phyloP scores from a whole-genome alignment of 495 filamentous ascomycete genomes.

The Chaetomium cochliodes region DNA sequence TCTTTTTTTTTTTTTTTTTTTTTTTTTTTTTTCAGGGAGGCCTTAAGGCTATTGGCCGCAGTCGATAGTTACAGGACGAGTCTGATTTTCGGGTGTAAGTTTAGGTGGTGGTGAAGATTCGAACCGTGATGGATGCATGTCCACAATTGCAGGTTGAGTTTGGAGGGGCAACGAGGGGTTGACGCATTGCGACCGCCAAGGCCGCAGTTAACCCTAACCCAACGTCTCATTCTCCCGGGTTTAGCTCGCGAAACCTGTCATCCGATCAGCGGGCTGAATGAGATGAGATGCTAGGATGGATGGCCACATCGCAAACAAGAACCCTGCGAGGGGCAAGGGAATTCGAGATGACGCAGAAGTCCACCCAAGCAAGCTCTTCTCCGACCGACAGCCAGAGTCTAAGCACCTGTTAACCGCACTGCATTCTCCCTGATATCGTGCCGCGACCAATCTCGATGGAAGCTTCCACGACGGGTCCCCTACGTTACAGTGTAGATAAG shows the following conservation, averaged over 20 bases:
- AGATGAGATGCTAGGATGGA: background rate
- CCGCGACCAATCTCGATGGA: too few relatives aligned
- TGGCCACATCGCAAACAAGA: background rate
- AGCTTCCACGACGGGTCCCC: too few relatives aligned
- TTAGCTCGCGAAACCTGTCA: background rate
- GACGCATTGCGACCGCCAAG: background rate
- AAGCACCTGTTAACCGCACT: too few relatives aligned
- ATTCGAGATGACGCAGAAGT: background rate
- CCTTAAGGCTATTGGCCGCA: background rate
- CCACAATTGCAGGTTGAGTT: background rate
- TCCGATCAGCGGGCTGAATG: background rate
- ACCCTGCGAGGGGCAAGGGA: background rate
- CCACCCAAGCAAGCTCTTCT: too few relatives aligned
- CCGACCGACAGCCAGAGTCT: too few relatives aligned
- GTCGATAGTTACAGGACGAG: background rate
- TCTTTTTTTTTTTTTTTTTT: background rate
- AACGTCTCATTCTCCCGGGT: background rate
- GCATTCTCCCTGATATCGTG: too few relatives aligned
- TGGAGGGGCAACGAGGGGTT: slow-evolving; percentile 10
- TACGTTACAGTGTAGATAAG: background rate
- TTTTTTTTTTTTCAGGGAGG: background rate
- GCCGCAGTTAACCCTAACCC: background rate
- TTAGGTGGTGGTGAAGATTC: background rate
- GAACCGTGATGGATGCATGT: background rate
- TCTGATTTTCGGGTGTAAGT: too few relatives aligned